Evolutionary conservation across 208 protist species (phyloP), one percentile per base, ranked within the genome.

Genomic region (Trypanosoma lewisi): DNA sequence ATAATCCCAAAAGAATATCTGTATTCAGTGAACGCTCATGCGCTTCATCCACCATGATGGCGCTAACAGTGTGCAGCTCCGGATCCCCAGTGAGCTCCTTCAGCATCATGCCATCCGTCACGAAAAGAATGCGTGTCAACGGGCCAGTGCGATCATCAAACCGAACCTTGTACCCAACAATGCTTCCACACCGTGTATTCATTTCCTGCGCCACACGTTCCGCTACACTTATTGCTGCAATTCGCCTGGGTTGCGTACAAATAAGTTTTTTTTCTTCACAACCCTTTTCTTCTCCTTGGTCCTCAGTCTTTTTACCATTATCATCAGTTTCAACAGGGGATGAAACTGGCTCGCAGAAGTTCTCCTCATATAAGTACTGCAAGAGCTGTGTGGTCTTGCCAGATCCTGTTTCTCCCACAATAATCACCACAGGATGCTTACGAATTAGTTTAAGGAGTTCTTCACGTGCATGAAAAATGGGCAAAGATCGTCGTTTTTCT

Each of bases 21-120:
- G 91, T 97, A 75, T 95, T 89, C 45, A 99, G 85, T 4, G 97
- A 99, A 28, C 98, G 86, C 87, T 97, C 91, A 67, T 97, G 93
- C 5, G 98, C 98, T 79, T 99, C 99, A 78, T 99, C 99, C 9
- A 99, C 84, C 78, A 99, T 99, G 47, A 99, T 97, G 19, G 97
- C 92, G 28, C 78, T 89, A 50, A 99, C 99, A 25, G 64, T 74
- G 14, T 50, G 53, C 23, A 99, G 83, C 64, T 98, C 75, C 0
- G 97, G 94, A 64, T 99, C 97, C 2, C 59, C 82, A 2, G 97
- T 78, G 55, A 98, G 95, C 73, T 99, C 98, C 54, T 98, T 91
- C 25, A 99, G 81, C 72, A 99, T 90, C 89, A 99, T 99, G 56
- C 98, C 98, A 85, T 99, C 98, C 5, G 98, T 99, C 74, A 99